Evolutionary conservation across 192 early-diverging fungal genomes (phyloP).

Genomic region (Gonapodya prolifera): DNA sequence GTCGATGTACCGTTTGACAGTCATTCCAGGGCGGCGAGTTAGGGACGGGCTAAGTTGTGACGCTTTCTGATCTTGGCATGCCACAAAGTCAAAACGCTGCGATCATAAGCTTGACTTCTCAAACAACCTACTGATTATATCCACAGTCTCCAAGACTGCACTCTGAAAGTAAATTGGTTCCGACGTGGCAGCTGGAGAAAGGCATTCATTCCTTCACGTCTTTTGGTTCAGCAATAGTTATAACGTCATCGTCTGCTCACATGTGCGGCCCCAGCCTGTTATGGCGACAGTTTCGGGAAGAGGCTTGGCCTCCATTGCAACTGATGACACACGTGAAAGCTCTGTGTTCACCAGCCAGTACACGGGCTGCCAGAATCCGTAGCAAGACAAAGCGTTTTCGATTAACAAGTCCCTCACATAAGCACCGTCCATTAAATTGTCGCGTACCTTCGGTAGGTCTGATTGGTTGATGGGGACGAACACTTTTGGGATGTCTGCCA

Average conservation of each 20-base stretch:
- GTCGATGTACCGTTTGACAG: not conserved
- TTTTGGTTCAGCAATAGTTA: not conserved
- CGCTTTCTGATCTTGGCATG: not conserved
- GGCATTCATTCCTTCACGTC: not conserved
- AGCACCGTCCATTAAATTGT: not conserved
- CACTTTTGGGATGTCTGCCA: conserved; percentile 20
- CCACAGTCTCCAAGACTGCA: not conserved
- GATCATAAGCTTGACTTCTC: no score
- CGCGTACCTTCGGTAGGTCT: conserved; percentile 18
- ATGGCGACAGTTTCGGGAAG: conserved; percentile 1
- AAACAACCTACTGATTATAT: not conserved
- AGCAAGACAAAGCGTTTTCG: not conserved
- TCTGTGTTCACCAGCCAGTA: conserved; percentile 16
- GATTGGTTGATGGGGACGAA: conserved; percentile 24
- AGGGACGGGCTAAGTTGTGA: not conserved
- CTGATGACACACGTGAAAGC: conserved; percentile 17
- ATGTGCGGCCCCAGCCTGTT: conserved; percentile 15
- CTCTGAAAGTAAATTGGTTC: not conserved
- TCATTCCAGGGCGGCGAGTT: not conserved
- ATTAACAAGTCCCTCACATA: not conserved
- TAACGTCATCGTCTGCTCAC: conserved; percentile 7
- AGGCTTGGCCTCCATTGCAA: conserved; percentile 14
- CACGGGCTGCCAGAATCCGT: conserved; percentile 8
- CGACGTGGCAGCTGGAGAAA: not conserved
- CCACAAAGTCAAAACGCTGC: not conserved